Percentiles rank a stretch among this genome's conserved stretches.
Evolutionary conservation across 1,139 yeast species (phyloP).

Genomic region (Scheffersomyces titani): DNA sequence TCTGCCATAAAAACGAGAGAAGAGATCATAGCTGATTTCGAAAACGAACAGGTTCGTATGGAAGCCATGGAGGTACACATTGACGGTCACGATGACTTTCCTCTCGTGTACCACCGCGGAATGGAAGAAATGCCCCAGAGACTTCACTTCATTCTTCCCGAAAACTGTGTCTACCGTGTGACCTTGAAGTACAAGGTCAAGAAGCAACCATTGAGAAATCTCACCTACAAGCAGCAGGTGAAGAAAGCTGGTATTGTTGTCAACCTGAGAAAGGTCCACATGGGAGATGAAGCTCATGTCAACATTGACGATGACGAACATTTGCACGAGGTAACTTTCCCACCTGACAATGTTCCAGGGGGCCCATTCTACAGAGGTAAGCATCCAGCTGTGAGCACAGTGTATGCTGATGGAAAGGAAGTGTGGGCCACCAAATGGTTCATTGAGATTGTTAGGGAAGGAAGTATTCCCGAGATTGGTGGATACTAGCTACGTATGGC

Average conservation of each 20-base stretch:
- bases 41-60: conserved; percentile 26
- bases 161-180: conserved; percentile 29
- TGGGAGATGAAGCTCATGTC: conserved; percentile 20
- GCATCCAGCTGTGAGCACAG: conserved; percentile 30
- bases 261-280: conserved; percentile 23
- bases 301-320: conserved; percentile 17
- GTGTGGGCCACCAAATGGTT: conserved; percentile 30
- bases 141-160: conserved; percentile 34
- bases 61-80: conserved; percentile 27
- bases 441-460: conserved; percentile 27
- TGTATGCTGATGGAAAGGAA: conserved; percentile 26
- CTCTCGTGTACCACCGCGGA: conserved; percentile 21
- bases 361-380: conserved; percentile 36
- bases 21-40: conserved; percentile 18
- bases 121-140: conserved; percentile 31
- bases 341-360: conserved; percentile 35
- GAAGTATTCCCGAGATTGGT: conserved; percentile 17
- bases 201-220: conserved; percentile 21
- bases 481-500: conserved; percentile 1
- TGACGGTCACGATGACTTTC: conserved; percentile 27
- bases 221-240: conserved; percentile 35
- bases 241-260: conserved; percentile 33
- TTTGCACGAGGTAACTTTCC: conserved; percentile 23
- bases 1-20: conserved; percentile 11
- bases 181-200: conserved; percentile 30